Percentiles rank a stretch among this genome's conserved stretches.
Conservation (phyloP, 163 green algal genomes). For the Scenedesmus sp. region DNA sequence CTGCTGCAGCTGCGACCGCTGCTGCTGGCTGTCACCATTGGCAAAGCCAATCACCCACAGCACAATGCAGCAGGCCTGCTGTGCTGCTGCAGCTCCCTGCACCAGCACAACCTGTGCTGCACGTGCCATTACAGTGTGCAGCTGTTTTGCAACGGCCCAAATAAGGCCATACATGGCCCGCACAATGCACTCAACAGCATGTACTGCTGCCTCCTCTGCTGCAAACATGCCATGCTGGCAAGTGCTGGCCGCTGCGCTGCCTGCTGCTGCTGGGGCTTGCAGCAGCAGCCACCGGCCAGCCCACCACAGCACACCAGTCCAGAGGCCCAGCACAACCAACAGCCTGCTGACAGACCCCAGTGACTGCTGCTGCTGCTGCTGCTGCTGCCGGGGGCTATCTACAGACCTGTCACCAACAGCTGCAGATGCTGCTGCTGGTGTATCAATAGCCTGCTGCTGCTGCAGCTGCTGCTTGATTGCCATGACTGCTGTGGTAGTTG, state of each 20-base stretch:
- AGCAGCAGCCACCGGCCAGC: not conserved
- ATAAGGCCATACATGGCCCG: not conserved
- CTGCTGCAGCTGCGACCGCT: not conserved
- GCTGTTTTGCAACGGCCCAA: not conserved
- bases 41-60: not conserved
- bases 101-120: not conserved
- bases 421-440: not conserved
- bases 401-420: not conserved
- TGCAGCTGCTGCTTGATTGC: not conserved
- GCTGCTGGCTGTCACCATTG: not conserved
- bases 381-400: not conserved
- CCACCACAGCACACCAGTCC: not conserved
- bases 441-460: not conserved
- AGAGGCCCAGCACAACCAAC: not conserved
- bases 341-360: not conserved
- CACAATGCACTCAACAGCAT: not conserved
- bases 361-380: slow-evolving; percentile 10
- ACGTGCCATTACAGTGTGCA: not conserved
- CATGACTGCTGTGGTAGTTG: not conserved
- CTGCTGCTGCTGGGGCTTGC: not conserved
- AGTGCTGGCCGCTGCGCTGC: not conserved
- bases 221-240: not conserved
- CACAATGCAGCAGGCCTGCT: not conserved
- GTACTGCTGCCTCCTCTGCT: not conserved
- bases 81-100: not conserved